A percentile compares a stretch with the other conserved stretches of the same genome.
Evolutionary conservation across 1,284 basidiomycete species (phyloP).

Genomic region (Coriolopsis trogii): DNA sequence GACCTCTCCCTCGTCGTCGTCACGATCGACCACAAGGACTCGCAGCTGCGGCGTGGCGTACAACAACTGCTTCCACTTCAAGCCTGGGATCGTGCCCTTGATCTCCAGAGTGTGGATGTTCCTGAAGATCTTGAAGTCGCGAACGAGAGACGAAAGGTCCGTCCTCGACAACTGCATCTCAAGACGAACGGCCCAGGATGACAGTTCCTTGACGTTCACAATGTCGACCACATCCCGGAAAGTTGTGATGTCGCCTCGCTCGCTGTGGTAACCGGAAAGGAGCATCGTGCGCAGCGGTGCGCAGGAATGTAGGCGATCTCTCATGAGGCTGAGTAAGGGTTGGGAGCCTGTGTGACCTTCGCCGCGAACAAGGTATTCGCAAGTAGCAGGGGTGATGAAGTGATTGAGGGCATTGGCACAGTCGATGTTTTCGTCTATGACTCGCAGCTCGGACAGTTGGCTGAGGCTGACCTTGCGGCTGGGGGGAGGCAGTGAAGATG

Average conservation of each 20-base stretch:
- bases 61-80: slow-evolving; percentile 13
- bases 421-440: slow-evolving; percentile 2
- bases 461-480: slow-evolving; percentile 4
- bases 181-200: too few species aligned
- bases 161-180: not conserved
- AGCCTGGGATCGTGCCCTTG: not conserved
- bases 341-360: too few species aligned
- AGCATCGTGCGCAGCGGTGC: too few species aligned
- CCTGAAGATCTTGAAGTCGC: not conserved
- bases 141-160: not conserved
- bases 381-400: too few species aligned
- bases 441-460: not conserved
- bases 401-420: slow-evolving; percentile 13
- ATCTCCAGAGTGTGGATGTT: not conserved
- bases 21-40: slow-evolving; percentile 1
- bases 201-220: too few species aligned
- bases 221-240: too few species aligned
- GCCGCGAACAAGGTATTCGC: too few species aligned
- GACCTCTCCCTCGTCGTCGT: slow-evolving; percentile 5
- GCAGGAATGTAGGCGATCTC: too few species aligned
- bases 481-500: not conserved
- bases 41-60: slow-evolving; percentile 9
- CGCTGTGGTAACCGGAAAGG: too few species aligned
- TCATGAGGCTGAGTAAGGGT: too few species aligned
- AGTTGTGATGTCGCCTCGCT: too few species aligned